Evolutionary conservation across 345 rosid genomes (phyloP).

Genomic region (Dimocarpus longan): DNA sequence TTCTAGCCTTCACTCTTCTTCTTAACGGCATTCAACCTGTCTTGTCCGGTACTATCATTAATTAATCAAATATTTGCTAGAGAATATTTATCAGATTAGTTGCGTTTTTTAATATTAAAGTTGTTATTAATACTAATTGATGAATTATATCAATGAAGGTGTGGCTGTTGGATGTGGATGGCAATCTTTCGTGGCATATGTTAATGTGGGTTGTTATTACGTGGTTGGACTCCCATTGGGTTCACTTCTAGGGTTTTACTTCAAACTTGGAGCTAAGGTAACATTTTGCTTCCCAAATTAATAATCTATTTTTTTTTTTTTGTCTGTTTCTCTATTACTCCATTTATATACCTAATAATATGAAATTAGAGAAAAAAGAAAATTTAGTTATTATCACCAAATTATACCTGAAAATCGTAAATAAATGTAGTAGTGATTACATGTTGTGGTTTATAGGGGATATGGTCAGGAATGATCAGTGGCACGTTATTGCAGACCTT

Average conservation of each 20-base stretch:
- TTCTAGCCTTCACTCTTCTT: constrained; percentile 59
- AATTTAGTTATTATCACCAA: no score
- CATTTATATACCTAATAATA: no score
- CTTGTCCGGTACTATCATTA: constrained; percentile 50
- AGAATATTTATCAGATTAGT: no score
- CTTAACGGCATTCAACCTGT: constrained; percentile 82
- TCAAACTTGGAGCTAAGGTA: constrained; percentile 69
- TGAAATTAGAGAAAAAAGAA: no score
- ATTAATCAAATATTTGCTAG: background rate
- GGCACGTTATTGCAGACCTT: constrained; percentile 66
- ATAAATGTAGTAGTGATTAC: background rate
- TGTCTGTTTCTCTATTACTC: no score
- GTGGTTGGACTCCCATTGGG: constrained; percentile 73
- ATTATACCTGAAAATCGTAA: no score
- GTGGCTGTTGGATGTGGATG: constrained; percentile 91
- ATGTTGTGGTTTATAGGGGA: constrained; percentile 41
- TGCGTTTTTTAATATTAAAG: no score
- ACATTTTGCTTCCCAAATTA: background rate
- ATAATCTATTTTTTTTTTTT: background rate
- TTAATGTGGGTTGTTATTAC: constrained; percentile 72
- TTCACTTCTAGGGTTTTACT: constrained; percentile 58
- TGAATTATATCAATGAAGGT: constrained; percentile 36
- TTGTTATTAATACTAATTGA: background rate
- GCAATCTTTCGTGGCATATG: constrained; percentile 75
- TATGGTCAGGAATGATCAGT: constrained; percentile 74